These are phyloP conservation scores for Gastrolobium bilobum DNA, from an alignment of 306 rosid genomes.

Conservation along the genomic window DNA sequence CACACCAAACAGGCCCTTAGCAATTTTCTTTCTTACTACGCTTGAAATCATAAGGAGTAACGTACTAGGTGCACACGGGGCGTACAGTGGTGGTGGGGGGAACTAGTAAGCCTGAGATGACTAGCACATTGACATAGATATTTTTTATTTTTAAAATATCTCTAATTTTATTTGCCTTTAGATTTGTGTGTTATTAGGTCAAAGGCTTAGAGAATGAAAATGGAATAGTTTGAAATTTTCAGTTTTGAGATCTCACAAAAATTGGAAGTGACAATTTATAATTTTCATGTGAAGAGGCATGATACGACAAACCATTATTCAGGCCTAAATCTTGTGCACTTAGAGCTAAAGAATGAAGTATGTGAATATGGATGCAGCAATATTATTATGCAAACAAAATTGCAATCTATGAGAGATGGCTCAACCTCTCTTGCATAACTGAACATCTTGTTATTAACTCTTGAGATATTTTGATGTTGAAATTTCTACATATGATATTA, in stretches of 20 bases:
- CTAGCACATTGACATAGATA: not conserved
- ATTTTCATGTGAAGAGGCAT: not conserved
- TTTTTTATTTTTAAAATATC: not conserved
- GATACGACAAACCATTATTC: not conserved
- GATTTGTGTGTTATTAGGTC: not conserved
- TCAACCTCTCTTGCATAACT: conserved; percentile 21
- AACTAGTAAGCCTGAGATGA: not conserved
- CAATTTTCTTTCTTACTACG: no score
- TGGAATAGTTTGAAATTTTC: not conserved
- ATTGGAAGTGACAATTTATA: not conserved
- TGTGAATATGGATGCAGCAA: conserved; percentile 24
- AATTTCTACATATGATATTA: conserved; percentile 1
- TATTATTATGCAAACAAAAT: not conserved
- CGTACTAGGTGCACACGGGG: no score
- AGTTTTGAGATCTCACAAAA: conserved; percentile 16
- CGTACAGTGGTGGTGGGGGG: no score
- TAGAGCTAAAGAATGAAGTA: conserved; percentile 28
- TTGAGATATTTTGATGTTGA: conserved; percentile 11
- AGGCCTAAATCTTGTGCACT: not conserved
- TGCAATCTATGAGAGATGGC: not conserved
- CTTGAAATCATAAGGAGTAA: no score
- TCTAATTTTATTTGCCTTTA: conserved; percentile 6
- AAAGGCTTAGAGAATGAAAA: not conserved
- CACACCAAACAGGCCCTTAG: no score
- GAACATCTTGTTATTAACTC: not conserved